These are phyloP conservation scores for Globomyces sp. DNA, from an alignment of 371 early-diverging fungal genomes.

Conservation along the genomic window DNA sequence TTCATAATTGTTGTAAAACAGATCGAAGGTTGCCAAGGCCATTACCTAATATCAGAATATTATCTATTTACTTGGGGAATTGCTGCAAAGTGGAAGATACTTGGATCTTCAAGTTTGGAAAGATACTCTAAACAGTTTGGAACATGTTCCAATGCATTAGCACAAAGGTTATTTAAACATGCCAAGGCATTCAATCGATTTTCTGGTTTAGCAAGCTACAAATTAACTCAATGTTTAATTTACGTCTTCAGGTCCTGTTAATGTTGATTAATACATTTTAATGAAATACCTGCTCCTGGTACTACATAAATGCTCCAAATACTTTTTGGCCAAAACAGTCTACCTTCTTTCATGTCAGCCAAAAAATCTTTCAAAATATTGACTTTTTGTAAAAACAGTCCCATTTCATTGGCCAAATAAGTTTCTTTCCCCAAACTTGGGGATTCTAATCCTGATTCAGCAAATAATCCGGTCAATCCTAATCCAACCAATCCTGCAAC, in stretches of 20 bases:
- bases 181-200: constrained; percentile 56
- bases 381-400: constrained; percentile 93
- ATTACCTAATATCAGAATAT: constrained; percentile 41
- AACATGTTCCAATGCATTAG: constrained; percentile 79
- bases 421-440: constrained; percentile 35
- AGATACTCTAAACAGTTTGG: constrained; percentile 88
- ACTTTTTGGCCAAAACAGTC: constrained; percentile 92
- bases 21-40: constrained; percentile 91
- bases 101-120: constrained; percentile 66
- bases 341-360: constrained; percentile 84
- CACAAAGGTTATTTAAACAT: constrained; percentile 83
- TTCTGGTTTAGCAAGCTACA: constrained; percentile 54
- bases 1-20: constrained; percentile 81
- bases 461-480: constrained; percentile 89
- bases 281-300: constrained; percentile 31
- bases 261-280: too few relatives aligned
- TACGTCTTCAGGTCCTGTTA: background rate
- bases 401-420: constrained; percentile 83
- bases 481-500: constrained; percentile 96
- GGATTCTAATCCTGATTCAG: constrained; percentile 81
- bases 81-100: constrained; percentile 91
- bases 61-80: constrained; percentile 79
- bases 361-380: constrained; percentile 93
- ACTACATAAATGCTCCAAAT: constrained; percentile 65
- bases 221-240: background rate